Conservation (phyloP, 2,329 filamentous ascomycete genomes). For the Sarocladium strictum region DNA sequence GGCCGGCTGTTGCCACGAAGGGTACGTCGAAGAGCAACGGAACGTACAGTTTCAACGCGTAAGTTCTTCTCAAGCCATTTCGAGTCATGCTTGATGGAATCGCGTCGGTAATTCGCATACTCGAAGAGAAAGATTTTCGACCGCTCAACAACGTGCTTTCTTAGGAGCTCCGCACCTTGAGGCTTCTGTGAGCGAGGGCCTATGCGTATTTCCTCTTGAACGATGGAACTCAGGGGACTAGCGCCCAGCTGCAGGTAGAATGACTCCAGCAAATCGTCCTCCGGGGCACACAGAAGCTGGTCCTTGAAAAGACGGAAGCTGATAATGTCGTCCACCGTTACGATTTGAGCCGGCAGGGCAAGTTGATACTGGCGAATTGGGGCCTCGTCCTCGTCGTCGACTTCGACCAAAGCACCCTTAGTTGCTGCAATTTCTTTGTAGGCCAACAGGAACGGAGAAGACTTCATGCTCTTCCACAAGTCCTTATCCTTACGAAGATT, state of each 20-base stretch:
- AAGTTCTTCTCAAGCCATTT: slow-evolving; percentile 90
- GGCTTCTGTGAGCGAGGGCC: slow-evolving; percentile 63
- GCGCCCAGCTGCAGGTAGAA: slow-evolving; percentile 83
- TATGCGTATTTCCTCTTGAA: slow-evolving; percentile 72
- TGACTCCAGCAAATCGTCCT: slow-evolving; percentile 78
- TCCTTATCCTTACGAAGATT: slow-evolving; percentile 71
- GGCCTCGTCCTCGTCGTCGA: slow-evolving; percentile 58
- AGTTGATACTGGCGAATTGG: slow-evolving; percentile 75
- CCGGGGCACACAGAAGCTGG: slow-evolving; percentile 76
- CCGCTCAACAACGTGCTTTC: slow-evolving; percentile 79
- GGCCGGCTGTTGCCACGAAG: slow-evolving; percentile 64
- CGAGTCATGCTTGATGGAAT: slow-evolving; percentile 77
- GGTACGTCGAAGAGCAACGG: slow-evolving; percentile 71
- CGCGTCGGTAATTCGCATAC: slow-evolving; percentile 60
- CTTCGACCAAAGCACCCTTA: slow-evolving; percentile 40
- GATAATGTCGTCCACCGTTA: slow-evolving; percentile 82
- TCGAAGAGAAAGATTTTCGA: slow-evolving; percentile 86
- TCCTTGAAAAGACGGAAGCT: slow-evolving; percentile 86
- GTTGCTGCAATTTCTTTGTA: slow-evolving; percentile 62
- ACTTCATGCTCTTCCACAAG: slow-evolving; percentile 70
- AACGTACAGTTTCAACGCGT: slow-evolving; percentile 68
- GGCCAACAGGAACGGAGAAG: slow-evolving; percentile 72
- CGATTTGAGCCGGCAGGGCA: slow-evolving; percentile 63
- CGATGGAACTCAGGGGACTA: slow-evolving; percentile 65
- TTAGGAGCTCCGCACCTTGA: slow-evolving; percentile 59